Percentiles rank a stretch among this genome's conserved stretches.
These are phyloP conservation scores for Termitomyces bulborhizus DNA, from an alignment of 768 basidiomycete genomes.

Conservation along the genomic window DNA sequence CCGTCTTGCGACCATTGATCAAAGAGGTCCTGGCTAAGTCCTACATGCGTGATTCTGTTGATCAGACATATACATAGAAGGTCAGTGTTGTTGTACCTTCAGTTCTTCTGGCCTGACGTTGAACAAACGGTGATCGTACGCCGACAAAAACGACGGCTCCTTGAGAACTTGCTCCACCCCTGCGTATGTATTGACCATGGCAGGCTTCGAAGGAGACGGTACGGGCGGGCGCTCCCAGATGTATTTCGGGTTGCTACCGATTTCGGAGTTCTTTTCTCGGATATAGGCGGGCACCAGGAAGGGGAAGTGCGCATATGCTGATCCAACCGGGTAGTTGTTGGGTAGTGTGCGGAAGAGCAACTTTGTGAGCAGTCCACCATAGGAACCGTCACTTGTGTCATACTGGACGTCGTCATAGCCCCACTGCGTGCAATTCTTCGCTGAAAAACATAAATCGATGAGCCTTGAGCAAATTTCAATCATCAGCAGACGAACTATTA, in stretches of 20 bases:
- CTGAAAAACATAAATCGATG: slow-evolving; percentile 23
- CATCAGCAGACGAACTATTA: slow-evolving; percentile 47
- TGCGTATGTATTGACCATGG: slow-evolving; percentile 23
- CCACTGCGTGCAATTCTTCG: slow-evolving; percentile 73
- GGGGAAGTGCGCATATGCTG: slow-evolving; percentile 75
- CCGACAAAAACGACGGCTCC: slow-evolving; percentile 24
- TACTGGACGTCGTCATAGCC: slow-evolving; percentile 69
- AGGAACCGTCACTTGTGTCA: slow-evolving; percentile 61
- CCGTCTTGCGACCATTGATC: background rate
- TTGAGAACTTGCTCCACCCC: slow-evolving; percentile 30
- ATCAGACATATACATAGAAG: background rate
- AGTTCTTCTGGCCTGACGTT: slow-evolving; percentile 20
- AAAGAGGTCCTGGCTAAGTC: background rate
- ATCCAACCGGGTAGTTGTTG: slow-evolving; percentile 56
- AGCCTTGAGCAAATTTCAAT: background rate
- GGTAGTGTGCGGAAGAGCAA: slow-evolving; percentile 71
- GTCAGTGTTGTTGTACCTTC: slow-evolving; percentile 10
- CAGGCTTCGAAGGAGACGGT: slow-evolving; percentile 13
- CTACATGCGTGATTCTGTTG: background rate
- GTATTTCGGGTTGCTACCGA: slow-evolving; percentile 38
- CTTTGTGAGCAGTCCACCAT: slow-evolving; percentile 69
- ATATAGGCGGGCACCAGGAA: slow-evolving; percentile 59
- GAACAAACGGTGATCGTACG: slow-evolving; percentile 27
- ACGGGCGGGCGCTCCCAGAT: slow-evolving; percentile 47
- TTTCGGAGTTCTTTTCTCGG: slow-evolving; percentile 24